Percentiles rank a stretch among this genome's conserved stretches.
phyloP scores from a whole-genome alignment of 2,329 filamentous ascomycete species.

The Xylaria sp. region DNA sequence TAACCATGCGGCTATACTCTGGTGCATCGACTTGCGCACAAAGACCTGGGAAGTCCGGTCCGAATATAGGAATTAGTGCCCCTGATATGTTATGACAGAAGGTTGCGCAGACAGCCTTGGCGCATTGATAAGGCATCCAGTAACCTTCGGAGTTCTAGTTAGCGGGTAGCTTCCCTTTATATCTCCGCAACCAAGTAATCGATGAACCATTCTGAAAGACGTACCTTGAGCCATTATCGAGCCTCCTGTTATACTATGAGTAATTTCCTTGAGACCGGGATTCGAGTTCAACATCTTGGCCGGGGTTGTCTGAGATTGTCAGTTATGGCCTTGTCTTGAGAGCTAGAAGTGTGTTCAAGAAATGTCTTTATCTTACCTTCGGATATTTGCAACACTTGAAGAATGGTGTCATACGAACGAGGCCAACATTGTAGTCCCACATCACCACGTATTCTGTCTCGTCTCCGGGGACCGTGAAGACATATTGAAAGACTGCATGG shows the following conservation, averaged over 20 bases:
- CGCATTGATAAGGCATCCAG: slow-evolving; percentile 92
- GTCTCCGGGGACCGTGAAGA: slow-evolving; percentile 73
- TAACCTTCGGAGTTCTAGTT: slow-evolving; percentile 67
- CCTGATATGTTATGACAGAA: slow-evolving; percentile 87
- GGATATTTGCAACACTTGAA: slow-evolving; percentile 89
- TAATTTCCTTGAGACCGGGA: slow-evolving; percentile 83
- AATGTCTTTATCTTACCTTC: slow-evolving; percentile 66
- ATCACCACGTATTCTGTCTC: slow-evolving; percentile 76
- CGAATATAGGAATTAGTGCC: slow-evolving; percentile 89
- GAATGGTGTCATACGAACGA: slow-evolving; percentile 91
- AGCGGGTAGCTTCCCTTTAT: neutral
- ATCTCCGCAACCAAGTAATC: neutral
- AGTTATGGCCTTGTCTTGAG: neutral
- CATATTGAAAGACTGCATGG: slow-evolving; percentile 77
- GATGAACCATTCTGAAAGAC: slow-evolving; percentile 35
- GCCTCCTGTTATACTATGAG: slow-evolving; percentile 93
- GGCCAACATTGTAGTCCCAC: slow-evolving; percentile 96
- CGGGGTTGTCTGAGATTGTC: slow-evolving; percentile 72
- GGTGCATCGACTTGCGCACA: slow-evolving; percentile 71
- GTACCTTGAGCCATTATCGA: slow-evolving; percentile 87
- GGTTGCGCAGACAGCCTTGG: slow-evolving; percentile 83
- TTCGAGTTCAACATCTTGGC: slow-evolving; percentile 82
- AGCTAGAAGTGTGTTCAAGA: neutral
- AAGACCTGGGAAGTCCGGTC: slow-evolving; percentile 74
- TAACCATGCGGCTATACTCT: slow-evolving; percentile 71